Conservation (phyloP, 2,329 filamentous ascomycete genomes). For the Nigrospora sphaerica region DNA sequence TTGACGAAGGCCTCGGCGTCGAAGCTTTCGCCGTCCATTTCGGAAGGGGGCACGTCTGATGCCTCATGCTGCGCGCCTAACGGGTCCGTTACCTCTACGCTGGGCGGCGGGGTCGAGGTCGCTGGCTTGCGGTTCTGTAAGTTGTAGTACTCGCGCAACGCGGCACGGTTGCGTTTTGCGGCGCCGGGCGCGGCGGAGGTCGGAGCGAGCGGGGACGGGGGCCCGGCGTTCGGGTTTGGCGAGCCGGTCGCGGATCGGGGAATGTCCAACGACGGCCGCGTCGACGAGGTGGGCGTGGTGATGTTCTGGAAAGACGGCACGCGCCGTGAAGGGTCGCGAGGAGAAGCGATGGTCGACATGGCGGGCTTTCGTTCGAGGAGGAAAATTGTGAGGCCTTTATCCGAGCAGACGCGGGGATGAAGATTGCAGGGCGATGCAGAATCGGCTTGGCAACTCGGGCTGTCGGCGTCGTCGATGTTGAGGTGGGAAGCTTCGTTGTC, state of each 20-base stretch:
- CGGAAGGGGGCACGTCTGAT: conserved; percentile 56
- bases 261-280: conserved; percentile 65
- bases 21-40: conserved; percentile 70
- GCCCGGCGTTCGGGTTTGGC: conserved; percentile 32
- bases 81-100: conserved; percentile 35
- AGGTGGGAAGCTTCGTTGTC: too few relatives aligned
- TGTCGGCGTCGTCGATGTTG: too few relatives aligned
- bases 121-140: conserved; percentile 46
- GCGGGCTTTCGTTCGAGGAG: conserved; percentile 1
- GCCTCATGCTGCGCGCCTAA: conserved; percentile 21
- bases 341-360: conserved; percentile 61
- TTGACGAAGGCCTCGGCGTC: conserved; percentile 63
- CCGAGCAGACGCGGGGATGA: too few relatives aligned
- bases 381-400: neutral
- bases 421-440: too few relatives aligned
- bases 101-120: conserved; percentile 28
- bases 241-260: conserved; percentile 54
- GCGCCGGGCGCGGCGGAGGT: conserved; percentile 14
- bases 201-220: conserved; percentile 14
- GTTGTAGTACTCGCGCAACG: conserved; percentile 92
- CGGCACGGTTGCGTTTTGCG: conserved; percentile 65
- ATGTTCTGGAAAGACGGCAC: conserved; percentile 41
- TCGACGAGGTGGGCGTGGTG: conserved; percentile 65
- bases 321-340: conserved; percentile 52
- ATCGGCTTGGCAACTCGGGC: too few relatives aligned